Base-by-base conservation (phyloP, 306 rosid genomes). In the Fragaria iinumae region DNA sequence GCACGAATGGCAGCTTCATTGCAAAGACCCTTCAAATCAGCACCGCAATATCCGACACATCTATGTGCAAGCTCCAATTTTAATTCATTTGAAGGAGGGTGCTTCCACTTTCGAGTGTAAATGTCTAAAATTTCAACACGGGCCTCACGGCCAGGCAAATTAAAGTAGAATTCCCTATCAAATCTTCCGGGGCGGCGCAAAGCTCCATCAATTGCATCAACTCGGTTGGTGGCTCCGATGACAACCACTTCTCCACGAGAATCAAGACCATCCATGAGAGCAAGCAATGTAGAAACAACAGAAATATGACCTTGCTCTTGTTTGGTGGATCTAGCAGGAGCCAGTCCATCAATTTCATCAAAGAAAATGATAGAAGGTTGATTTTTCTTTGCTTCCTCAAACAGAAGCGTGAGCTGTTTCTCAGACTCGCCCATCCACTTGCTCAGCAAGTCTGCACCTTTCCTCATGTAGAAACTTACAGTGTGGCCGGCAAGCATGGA, bases 351-450 rank as follows among this genome's bases (percentile, higher is more conserved):
- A 55, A 95, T 94, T 86, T 94, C 98, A 79, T 94, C 98, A 83
- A 94, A 92, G 83, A 94, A 94, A 39, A 94, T 94, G 67, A 94
- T 92, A 25, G 98, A 94, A 56, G 98, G 97, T 56, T 94, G 98
- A 87, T 94, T 94, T 93, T 88, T 90, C 69, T 90, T 96, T 62
- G 98, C 98, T 83, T 94, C 95, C 89, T 94, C 96, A 76, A 94
- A 94, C 75, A 94, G 97, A 45, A 90, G 89, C 81, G 92, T 92
- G 86, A 94, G 71, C 62, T 94, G 97, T 87, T 95, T 89, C 77
- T 94, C 98, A 77, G 98, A 96, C 88, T 94, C 98, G 76, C 98
- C 98, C 20, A 94, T 97, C 98, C 98, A 92, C 81, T 94, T 94
- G 84, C 98, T 92, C 7, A 92, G 88, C 65, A 94, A 97, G 73